phyloP scores from a whole-genome alignment of 2,329 filamentous ascomycete genomes.

The Tolypocladium album region DNA sequence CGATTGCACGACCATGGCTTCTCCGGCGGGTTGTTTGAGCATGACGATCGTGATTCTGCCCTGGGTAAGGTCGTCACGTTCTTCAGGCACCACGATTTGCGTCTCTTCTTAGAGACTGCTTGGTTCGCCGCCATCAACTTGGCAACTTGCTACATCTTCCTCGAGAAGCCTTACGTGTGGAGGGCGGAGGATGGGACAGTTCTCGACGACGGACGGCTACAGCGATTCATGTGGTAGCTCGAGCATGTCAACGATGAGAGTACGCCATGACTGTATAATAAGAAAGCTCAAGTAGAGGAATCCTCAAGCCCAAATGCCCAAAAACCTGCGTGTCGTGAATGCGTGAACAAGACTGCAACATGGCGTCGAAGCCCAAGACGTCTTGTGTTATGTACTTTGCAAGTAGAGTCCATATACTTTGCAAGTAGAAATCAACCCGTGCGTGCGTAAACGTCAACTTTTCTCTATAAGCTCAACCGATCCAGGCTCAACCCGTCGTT shows the following conservation, averaged over 20 bases:
- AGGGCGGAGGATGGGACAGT: conserved; percentile 35
- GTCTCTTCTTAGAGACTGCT: conserved; percentile 48
- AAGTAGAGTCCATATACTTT: conserved; percentile 3
- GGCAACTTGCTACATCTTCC: conserved; percentile 60
- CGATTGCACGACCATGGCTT: conserved; percentile 10
- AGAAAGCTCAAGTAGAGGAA: not conserved
- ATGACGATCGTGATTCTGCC: not conserved
- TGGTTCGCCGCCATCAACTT: conserved; percentile 60
- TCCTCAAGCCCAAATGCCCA: not conserved
- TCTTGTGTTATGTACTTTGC: not conserved
- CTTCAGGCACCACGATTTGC: conserved; percentile 27
- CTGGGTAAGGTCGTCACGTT: conserved; percentile 1
- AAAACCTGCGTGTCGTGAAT: not conserved
- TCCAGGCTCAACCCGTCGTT: conserved; percentile 67
- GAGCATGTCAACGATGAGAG: not conserved
- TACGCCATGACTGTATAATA: not conserved
- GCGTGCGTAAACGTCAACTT: not conserved
- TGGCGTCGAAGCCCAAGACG: not conserved
- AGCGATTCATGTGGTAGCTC: conserved; percentile 73
- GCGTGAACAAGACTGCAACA: not conserved
- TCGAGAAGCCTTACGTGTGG: conserved; percentile 61
- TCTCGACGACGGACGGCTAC: conserved; percentile 45
- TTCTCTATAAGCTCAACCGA: conserved; percentile 56
- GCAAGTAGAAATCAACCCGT: not conserved
- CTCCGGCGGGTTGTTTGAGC: not conserved